These are phyloP conservation scores for Closterium sp. DNA, from an alignment of 139 green algal species.

Conservation along the genomic window DNA sequence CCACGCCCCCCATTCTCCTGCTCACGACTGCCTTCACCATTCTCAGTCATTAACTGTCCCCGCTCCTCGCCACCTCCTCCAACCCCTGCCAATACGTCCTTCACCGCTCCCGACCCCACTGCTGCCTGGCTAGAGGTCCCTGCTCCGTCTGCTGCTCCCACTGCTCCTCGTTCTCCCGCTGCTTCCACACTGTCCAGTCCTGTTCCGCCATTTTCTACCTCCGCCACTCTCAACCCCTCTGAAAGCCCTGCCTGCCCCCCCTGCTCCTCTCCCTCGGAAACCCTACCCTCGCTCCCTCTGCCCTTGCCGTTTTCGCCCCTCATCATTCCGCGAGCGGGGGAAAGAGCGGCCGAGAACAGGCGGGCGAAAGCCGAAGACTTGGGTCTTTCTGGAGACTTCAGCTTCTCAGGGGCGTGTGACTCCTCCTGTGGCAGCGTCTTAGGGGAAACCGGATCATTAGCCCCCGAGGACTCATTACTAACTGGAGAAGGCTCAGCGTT, in stretches of 20 bases:
- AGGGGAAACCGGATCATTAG: neutral
- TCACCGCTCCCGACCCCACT: too few species aligned
- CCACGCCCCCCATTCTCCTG: neutral
- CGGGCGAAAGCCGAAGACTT: neutral
- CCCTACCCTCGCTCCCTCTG: neutral
- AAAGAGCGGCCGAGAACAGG: neutral
- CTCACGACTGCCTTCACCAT: neutral
- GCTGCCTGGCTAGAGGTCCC: neutral
- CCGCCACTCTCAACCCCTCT: neutral
- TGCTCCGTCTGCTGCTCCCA: neutral
- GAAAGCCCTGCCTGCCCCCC: neutral
- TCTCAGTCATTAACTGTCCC: neutral
- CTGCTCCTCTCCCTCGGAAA: neutral
- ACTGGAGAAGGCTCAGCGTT: neutral
- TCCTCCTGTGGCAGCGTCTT: neutral
- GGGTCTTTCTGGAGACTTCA: neutral
- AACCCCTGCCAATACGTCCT: neutral
- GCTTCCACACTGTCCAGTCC: neutral
- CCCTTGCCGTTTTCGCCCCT: neutral
- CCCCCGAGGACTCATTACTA: neutral
- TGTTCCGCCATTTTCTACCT: neutral
- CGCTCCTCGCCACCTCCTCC: too few species aligned
- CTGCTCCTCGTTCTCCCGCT: neutral
- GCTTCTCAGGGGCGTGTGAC: neutral
- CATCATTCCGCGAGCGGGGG: neutral